Percentiles rank a stretch among this genome's conserved stretches.
Conservation (phyloP, 2,329 filamentous ascomycete genomes). For the Raffaelea arxii region DNA sequence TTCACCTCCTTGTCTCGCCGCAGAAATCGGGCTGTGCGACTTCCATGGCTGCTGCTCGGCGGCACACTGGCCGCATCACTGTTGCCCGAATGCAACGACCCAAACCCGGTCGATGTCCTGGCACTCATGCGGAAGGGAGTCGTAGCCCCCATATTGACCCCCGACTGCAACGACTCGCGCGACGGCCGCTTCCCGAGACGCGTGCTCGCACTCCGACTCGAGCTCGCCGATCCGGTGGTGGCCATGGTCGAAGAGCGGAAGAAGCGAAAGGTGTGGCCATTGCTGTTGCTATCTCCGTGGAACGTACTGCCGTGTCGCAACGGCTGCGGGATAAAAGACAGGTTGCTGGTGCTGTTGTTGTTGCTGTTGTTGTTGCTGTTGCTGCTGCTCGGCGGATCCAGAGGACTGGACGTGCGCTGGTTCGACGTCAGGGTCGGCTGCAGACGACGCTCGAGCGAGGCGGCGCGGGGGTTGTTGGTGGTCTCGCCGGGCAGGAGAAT, state of each 20-base stretch:
- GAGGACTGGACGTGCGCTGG: conserved; percentile 20
- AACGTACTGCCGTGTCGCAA: conserved; percentile 27
- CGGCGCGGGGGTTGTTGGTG: conserved; percentile 48
- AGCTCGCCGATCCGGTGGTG: conserved; percentile 25
- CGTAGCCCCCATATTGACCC: neutral
- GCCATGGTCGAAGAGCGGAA: conserved; percentile 35
- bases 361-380: neutral
- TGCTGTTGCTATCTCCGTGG: conserved; percentile 35
- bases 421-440: conserved; percentile 68
- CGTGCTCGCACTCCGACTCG: too few relatives aligned
- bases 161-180: conserved; percentile 40
- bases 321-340: neutral
- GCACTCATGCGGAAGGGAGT: too few relatives aligned
- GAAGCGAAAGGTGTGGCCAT: conserved; percentile 38
- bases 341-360: neutral
- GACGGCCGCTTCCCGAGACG: conserved; percentile 44
- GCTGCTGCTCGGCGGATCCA: too few relatives aligned
- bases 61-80: too few relatives aligned
- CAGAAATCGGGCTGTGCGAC: too few relatives aligned
- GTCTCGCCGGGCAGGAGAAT: conserved; percentile 14
- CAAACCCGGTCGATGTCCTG: too few relatives aligned
- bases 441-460: conserved; percentile 71
- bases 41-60: too few relatives aligned
- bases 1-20: conserved; percentile 34
- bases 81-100: too few relatives aligned